Evolutionary conservation across 805 yeast genomes (phyloP), one percentile per base, ranked within the genome.

Genomic region (Cyberlindnera nakhonratchasimensis): DNA sequence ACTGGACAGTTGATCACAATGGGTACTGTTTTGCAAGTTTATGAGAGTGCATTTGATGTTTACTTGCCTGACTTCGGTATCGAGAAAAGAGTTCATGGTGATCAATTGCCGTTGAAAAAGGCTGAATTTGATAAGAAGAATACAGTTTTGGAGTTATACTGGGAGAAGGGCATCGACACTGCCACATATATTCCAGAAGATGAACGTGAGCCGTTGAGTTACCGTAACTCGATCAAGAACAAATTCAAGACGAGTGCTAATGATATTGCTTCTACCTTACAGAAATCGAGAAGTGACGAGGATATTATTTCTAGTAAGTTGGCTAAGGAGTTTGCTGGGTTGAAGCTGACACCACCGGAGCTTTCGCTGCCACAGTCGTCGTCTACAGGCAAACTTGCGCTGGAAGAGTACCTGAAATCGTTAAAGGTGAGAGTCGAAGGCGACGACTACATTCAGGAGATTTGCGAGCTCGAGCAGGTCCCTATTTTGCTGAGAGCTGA

Each of bases 81-180:
- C 54, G 97, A 90, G 61, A 90, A 90, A 64, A 75, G 97, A 57
- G 96, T 90, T 18, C 99, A 93, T 58, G 97, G 98, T 21, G 99
- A 93, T 65, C 98, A 93, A 65, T 70, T 93, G 42, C 98, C 98
- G 10, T 70, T 91, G 48, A 78, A 78, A 19, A 90, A 89, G 63
- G 98, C 97, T 5, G 98, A 93, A 62, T 93, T 85, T 61, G 90
- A 86, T 61, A 85, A 82, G 58, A 55, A 59, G 14, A 67, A 74
- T 30, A 74, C 87, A 34, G 65, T 79, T 9, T 71, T 91, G 55
- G 96, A 91, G 60, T 69, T 91, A 37, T 88, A 77, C 59, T 91
- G 99, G 99, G 95, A 88, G 62, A 79, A 78, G 39, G 91, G 90
- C n/a, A 77, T 85, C 40, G 97, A 91, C 62, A 77, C 96, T 18